phyloP scores from a whole-genome alignment of 1,139 yeast genomes.

The Candida pseudoviswanathii region DNA sequence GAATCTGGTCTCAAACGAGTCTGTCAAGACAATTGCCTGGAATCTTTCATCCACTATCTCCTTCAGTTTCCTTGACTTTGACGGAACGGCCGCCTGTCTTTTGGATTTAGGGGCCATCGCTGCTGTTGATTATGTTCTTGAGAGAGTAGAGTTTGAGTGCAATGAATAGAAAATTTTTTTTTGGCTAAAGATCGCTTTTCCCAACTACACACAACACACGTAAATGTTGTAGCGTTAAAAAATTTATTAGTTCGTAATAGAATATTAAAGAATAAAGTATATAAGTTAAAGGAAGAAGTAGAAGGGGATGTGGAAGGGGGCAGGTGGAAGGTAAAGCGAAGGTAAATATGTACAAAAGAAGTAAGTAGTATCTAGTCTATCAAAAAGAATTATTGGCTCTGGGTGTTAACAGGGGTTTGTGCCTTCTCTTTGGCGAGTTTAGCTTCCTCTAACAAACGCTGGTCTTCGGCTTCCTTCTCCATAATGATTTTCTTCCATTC shows the following conservation, averaged over 20 bases:
- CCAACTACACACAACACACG: no score
- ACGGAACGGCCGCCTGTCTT: slow-evolving; percentile 44
- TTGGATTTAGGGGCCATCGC: slow-evolving; percentile 30
- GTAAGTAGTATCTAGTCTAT: no score
- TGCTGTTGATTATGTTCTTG: background rate
- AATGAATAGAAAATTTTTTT: no score
- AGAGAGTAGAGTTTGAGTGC: no score
- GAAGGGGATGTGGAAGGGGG: no score
- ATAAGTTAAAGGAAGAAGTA: no score
- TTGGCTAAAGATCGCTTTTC: no score
- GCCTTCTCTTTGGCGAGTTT: slow-evolving; percentile 1
- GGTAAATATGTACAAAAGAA: no score
- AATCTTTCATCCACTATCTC: slow-evolving; percentile 70
- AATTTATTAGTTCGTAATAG: no score
- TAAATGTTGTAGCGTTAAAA: no score
- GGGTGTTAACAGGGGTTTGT: background rate
- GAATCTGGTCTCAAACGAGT: slow-evolving; percentile 88
- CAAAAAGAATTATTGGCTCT: background rate
- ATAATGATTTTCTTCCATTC: slow-evolving; percentile 39
- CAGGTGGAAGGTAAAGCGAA: no score
- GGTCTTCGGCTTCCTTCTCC: slow-evolving; percentile 29
- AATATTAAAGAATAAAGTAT: no score
- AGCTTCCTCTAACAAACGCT: slow-evolving; percentile 6
- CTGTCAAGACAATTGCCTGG: slow-evolving; percentile 93
- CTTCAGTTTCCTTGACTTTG: slow-evolving; percentile 48